Conservation (phyloP, 305 asterid species). For the Fraxinus albicans region DNA sequence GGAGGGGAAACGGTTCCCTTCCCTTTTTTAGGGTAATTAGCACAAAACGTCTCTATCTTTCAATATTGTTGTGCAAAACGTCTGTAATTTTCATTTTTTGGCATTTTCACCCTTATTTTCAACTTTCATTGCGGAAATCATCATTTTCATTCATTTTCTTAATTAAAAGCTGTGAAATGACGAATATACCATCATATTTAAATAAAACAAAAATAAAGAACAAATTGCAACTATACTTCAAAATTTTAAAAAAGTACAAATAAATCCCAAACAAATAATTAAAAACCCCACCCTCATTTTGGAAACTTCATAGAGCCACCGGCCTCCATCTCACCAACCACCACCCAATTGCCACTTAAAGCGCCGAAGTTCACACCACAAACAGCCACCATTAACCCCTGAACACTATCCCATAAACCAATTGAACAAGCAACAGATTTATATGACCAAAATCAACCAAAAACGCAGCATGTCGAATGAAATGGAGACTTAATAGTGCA, state of each 20-base stretch:
- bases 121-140: too few relatives aligned
- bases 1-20: not conserved
- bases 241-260: not conserved
- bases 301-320: not conserved
- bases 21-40: not conserved
- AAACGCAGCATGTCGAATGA: not conserved
- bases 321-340: not conserved
- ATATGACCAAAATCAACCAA: not conserved
- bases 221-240: not conserved
- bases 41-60: not conserved
- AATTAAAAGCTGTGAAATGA: not conserved
- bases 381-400: not conserved
- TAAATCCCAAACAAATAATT: too few relatives aligned
- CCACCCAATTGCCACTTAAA: not conserved
- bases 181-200: not conserved
- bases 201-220: too few relatives aligned
- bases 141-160: too few relatives aligned
- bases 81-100: too few relatives aligned
- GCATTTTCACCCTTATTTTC: not conserved
- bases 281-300: not conserved
- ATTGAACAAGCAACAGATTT: not conserved
- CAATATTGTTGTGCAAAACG: not conserved
- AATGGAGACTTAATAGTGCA: constrained; percentile 4
- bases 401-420: not conserved
- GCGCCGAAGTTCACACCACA: not conserved